Base-by-base conservation (phyloP, 352 stramenopile species). In the Pythium coloratum region DNA sequence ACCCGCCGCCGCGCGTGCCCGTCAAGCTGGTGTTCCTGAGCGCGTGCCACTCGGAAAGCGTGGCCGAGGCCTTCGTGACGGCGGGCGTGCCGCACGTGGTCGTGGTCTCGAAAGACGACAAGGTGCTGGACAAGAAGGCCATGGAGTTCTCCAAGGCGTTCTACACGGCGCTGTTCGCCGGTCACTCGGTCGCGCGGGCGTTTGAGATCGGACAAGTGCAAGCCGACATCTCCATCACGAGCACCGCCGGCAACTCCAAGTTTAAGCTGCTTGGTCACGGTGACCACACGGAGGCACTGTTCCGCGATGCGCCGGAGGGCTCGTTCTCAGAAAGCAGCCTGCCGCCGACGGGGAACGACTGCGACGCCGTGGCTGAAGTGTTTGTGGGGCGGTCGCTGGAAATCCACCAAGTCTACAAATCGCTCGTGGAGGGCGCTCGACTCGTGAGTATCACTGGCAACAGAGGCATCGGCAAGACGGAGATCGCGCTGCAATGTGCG, bases 31-130 rank as follows among this genome's bases (percentile, higher is more conserved):
- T 96, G 34, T 95, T 98, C 55, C 82, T 97, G 46, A 96, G 84
- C 70, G 89, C 92, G 20, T 97, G 92, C 61, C 85, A 96, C 71
- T 97, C 89, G 24, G 87, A 97, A 59, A 88, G 78, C 62, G 89
- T 92, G 9, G 92, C 89, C 5, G 76, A 95, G 49, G 90, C 91
- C 0, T 97, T 98, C 59, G 92, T 96, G 56, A 78, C 80, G 46
- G 92, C 89, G 1, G 92, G 92, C 7, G 89, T 98, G 34, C 88
- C 88, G 2, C 92, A 98, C 53, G 92, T 98, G 2, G 85, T 98
- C 13, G 91, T 95, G 38, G 90, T 98, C 1, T 90, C 86, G 13
- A 89, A 86, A 47, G 81, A 91, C 62, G 80, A 89, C 62, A 93
- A 96, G 55, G 82, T 97, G 49, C 73, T 94, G 30, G 89, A 96